Base-by-base conservation (phyloP, 495 filamentous ascomycete genomes). In the Apiosordaria backusii region DNA sequence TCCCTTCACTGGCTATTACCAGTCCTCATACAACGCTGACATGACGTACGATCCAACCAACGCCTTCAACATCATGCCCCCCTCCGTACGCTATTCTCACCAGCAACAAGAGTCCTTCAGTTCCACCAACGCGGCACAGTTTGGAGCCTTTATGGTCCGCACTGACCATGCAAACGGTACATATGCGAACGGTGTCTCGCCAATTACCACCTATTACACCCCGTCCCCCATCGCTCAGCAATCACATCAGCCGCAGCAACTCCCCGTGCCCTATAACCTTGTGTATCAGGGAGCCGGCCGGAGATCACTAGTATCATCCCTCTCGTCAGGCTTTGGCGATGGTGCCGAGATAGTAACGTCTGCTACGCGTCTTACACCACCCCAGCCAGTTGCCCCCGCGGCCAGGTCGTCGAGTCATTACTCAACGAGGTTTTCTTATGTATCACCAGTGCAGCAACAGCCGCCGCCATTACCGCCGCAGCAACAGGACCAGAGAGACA, bases 311-410 rank as follows among this genome's bases (percentile, higher is more conserved):
- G 52, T 84, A 40, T 84, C 83, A 3, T 86, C 83, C 13, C 73
- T 85, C 3, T 85, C 83, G 0, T 86, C 83, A 0, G 82, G 83
- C 15, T 84, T 85, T 64, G 83, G 83, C 13, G 83, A 86, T 65
- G 81, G 78, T 45, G 77, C 82, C 22, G 79, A 84, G 9, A 75
- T 84, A 60, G 59, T 83, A 7, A 23, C 52, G 57, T 59, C 68
- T 1, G 52, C 58, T 18, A 23, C 61, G 7, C 22, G 63, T 29
- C 29, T 64, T 64, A 52, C 19, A 25, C 62, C 52, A 35, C 67
- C 70, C 1, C 70, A 69, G 4, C 64, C 66, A 16, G 67, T 68
- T 10, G 67, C 68, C 1, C 64, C 54, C 7, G 21, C 70, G 50
- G 27, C 53, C 57, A 63, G 4, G 45, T 52, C 24, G 18, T 60